Percentiles rank a stretch among this genome's conserved stretches.
Evolutionary conservation across 768 basidiomycete species (phyloP).

Genomic region (Rhodotorula diobovata): DNA sequence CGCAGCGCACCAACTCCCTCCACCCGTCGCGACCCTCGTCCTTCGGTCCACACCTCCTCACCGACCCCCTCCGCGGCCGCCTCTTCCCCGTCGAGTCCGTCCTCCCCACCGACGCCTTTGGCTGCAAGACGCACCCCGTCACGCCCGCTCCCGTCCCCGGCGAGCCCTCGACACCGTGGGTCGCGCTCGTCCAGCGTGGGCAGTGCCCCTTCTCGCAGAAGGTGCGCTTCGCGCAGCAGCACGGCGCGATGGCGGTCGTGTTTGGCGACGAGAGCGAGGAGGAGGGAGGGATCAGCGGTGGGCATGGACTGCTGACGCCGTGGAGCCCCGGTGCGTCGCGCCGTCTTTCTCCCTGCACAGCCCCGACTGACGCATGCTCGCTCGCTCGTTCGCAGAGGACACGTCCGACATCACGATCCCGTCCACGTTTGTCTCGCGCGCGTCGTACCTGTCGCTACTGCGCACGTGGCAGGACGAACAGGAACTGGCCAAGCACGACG

Average conservation of each 20-base stretch:
- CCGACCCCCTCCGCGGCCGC: conserved; percentile 14
- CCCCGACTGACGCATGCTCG: conserved; percentile 1
- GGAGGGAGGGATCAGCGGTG: conserved; percentile 61
- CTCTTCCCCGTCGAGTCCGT: conserved; percentile 27
- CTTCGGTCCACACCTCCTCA: conserved; percentile 37
- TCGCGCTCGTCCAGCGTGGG: conserved; percentile 85
- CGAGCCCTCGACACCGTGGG: conserved; percentile 54
- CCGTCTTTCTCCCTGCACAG: background rate
- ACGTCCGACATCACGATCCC: conserved; percentile 77
- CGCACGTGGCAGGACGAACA: conserved; percentile 33
- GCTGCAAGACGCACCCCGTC: conserved; percentile 1
- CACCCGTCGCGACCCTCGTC: conserved; percentile 34
- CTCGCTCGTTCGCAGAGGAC: conserved; percentile 54
- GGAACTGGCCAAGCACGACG: conserved; percentile 50
- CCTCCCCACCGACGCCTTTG: conserved; percentile 9
- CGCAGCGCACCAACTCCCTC: conserved; percentile 28
- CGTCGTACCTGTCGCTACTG: conserved; percentile 66
- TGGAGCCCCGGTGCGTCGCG: conserved; percentile 68
- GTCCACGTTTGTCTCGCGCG: conserved; percentile 79
- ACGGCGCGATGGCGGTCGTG: conserved; percentile 83
- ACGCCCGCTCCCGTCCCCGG: background rate
- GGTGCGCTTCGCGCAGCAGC: conserved; percentile 59
- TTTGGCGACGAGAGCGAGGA: conserved; percentile 72
- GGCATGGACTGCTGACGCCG: conserved; percentile 70
- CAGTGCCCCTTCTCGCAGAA: conserved; percentile 87